Base-by-base conservation (phyloP, 2,329 filamentous ascomycete genomes). In the Alternaria sp. region DNA sequence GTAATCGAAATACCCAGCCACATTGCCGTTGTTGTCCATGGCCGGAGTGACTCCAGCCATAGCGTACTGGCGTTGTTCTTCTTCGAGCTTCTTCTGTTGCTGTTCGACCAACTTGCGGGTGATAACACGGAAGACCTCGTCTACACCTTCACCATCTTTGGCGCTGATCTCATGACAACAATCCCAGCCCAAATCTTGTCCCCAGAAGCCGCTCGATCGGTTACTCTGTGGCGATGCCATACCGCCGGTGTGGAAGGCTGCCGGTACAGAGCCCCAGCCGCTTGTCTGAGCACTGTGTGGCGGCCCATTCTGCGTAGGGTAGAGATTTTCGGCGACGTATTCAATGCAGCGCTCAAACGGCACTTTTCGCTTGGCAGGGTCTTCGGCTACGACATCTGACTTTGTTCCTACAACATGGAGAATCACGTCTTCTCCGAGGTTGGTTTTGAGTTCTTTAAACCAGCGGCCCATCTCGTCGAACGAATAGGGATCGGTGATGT, bases 161-260 rank as follows among this genome's bases (percentile, higher is more conserved):
- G 94, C 94, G 69, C 90, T 94, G 74, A 99, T 94, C 82, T 99
- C 95, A 79, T 98, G 95, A 78, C 94, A 98, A 65, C 93, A 96
- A 74, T 97, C 94, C 94, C 94, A 98, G 54, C 94, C 93, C 6
- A 93, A 89, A 75, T 97, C 94, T 77, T 95, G 92, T 22, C 90
- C 93, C 94, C 94, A 97, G 80, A 93, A 92, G 2, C 91, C 90
- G 38, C 87, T 91, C 72, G 87, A 91, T 32, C 81, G 77, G 67
- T 85, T 81, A 72, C 82, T 81, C 65, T 82, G 78, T 30, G 82
- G 81, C 27, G 80, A 81, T 14, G 77, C 78, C 73, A 77, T 79
- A 79, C 84, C 53, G 71, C 83, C 65, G 45, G 64, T 79, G 28
- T 71, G 67, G 75, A 72, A 80, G 80, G 62, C 81, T 60, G 82